phyloP scores from a whole-genome alignment of 2,329 filamentous ascomycete genomes.

The Periconia macrospinosa region DNA sequence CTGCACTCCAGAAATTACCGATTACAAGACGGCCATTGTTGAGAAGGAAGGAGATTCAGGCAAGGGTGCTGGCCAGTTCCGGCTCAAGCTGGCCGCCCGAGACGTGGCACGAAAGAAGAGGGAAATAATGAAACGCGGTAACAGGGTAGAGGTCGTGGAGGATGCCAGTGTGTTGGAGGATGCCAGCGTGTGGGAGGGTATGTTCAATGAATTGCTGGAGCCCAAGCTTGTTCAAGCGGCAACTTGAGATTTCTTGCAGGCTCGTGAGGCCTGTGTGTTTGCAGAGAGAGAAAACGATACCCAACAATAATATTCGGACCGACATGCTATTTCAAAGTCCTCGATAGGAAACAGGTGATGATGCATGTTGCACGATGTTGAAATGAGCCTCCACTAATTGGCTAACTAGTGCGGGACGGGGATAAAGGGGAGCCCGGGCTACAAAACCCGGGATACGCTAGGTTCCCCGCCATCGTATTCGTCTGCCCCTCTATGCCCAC shows the following conservation, averaged over 20 bases:
- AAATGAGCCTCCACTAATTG: neutral
- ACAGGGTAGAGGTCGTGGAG: conserved; percentile 49
- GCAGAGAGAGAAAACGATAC: neutral
- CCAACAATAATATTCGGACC: neutral
- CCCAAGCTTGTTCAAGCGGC: conserved; percentile 31
- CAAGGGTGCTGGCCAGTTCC: conserved; percentile 55
- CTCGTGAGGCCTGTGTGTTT: too few species aligned
- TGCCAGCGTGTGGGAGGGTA: conserved; percentile 26
- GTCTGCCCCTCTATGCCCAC: neutral
- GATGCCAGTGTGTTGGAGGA: too few species aligned
- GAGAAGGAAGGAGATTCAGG: conserved; percentile 52
- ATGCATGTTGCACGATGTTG: too few species aligned
- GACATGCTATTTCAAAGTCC: too few species aligned
- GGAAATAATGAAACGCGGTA: conserved; percentile 68
- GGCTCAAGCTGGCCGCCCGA: conserved; percentile 68
- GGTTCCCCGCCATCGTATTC: neutral
- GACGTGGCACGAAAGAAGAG: conserved; percentile 64
- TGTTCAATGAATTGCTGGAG: conserved; percentile 31
- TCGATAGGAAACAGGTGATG: too few species aligned
- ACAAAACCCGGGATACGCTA: neutral
- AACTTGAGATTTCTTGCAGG: too few species aligned
- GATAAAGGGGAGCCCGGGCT: neutral
- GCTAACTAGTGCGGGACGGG: neutral
- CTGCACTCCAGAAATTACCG: conserved; percentile 65
- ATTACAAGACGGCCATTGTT: conserved; percentile 65